Percentiles rank a stretch among this genome's conserved stretches.
Conservation (phyloP, 2,329 filamentous ascomycete genomes). For the Neonectria ditissima region DNA sequence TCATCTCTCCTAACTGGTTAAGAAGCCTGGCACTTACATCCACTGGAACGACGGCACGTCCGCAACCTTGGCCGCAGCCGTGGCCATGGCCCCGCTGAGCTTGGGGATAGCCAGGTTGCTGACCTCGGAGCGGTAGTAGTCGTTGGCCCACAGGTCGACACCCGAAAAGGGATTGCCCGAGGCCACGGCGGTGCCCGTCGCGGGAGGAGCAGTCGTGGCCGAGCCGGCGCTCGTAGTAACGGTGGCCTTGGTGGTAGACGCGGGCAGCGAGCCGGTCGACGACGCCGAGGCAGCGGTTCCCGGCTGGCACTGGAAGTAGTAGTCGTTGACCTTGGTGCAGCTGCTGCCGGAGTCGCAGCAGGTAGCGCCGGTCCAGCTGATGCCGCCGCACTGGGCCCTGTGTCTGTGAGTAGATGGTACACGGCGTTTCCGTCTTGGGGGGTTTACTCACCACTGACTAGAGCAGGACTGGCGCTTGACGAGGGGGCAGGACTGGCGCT, state of each 20-base stretch:
- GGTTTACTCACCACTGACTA: slow-evolving; percentile 35
- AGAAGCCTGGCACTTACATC: slow-evolving; percentile 53
- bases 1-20: accelerated
- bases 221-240: slow-evolving; percentile 18
- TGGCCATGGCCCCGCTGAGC: slow-evolving; percentile 66
- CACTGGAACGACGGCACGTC: slow-evolving; percentile 66
- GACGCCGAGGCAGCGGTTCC: slow-evolving; percentile 30
- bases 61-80: slow-evolving; percentile 63
- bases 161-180: slow-evolving; percentile 67
- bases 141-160: slow-evolving; percentile 65
- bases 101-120: slow-evolving; percentile 70
- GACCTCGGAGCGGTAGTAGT: slow-evolving; percentile 67
- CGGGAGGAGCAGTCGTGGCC: slow-evolving; percentile 39
- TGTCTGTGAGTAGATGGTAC: slow-evolving; percentile 29
- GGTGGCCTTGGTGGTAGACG: slow-evolving; percentile 9
- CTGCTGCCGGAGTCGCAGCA: slow-evolving; percentile 51
- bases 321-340: slow-evolving; percentile 43
- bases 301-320: slow-evolving; percentile 39
- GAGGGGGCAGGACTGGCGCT: slow-evolving; percentile 52
- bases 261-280: slow-evolving; percentile 25
- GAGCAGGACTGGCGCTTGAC: slow-evolving; percentile 49
- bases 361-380: slow-evolving; percentile 57
- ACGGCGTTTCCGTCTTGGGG: accelerated
- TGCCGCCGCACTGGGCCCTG: slow-evolving; percentile 59
- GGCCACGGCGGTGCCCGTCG: slow-evolving; percentile 54